Percentiles rank a stretch among this genome's conserved stretches.
Evolutionary conservation across 2,329 filamentous ascomycete genomes (phyloP).

Genomic region (Coniochaeta ligniaria): DNA sequence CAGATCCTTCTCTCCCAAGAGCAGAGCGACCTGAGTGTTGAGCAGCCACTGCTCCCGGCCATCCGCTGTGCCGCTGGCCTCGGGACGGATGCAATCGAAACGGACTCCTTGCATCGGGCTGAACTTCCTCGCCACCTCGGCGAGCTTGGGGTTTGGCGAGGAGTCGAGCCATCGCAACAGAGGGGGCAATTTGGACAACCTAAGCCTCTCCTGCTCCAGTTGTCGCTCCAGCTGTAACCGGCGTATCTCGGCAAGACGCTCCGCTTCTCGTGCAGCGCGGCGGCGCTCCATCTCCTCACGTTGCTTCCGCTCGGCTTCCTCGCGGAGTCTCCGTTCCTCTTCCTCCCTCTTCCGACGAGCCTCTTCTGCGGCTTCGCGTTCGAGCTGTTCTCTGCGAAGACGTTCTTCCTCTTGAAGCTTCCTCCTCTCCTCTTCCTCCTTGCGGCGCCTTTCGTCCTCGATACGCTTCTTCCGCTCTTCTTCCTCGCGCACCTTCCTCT

Average conservation of each 20-base stretch:
- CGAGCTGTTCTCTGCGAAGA: constrained; percentile 18
- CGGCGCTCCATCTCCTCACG: constrained; percentile 34
- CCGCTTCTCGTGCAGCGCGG: constrained; percentile 22
- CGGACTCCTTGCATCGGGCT: constrained; percentile 51
- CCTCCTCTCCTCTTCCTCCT: constrained; percentile 21
- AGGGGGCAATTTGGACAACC: constrained; percentile 50
- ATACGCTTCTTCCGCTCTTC: constrained; percentile 22
- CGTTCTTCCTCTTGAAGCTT: constrained; percentile 26
- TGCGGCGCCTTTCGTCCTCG: constrained; percentile 16
- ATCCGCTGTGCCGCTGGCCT: constrained; percentile 41
- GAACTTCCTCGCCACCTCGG: constrained; percentile 46
- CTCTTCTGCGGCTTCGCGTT: constrained; percentile 25
- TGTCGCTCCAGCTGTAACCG: constrained; percentile 45
- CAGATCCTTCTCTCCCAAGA: constrained; percentile 59
- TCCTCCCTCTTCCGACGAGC: constrained; percentile 31
- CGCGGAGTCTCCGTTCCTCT: constrained; percentile 38
- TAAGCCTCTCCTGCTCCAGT: constrained; percentile 47
- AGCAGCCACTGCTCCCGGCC: constrained; percentile 62
- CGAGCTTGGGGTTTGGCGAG: constrained; percentile 41
- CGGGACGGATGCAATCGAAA: constrained; percentile 54
- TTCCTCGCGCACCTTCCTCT: constrained; percentile 25
- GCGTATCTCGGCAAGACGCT: constrained; percentile 38
- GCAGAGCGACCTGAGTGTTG: constrained; percentile 55
- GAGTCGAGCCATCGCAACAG: constrained; percentile 54
- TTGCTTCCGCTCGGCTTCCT: constrained; percentile 10